Percentiles rank a stretch among this genome's conserved stretches.
These are phyloP conservation scores for Geranomyces variabilis DNA, from an alignment of 192 early-diverging fungal species.

Conservation along the genomic window DNA sequence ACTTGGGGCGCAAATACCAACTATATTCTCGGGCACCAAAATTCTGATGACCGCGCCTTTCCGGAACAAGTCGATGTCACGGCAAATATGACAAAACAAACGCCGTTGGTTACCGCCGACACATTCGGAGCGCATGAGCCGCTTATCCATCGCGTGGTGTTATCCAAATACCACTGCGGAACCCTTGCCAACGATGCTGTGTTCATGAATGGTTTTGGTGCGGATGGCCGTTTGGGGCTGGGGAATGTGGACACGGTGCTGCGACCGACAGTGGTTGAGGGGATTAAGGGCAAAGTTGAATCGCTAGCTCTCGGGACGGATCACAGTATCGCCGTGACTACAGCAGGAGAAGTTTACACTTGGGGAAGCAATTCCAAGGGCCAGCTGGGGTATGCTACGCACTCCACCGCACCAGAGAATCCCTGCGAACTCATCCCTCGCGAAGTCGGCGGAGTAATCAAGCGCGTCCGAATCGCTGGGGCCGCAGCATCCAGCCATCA, in stretches of 20 bases:
- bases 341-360: slow-evolving; percentile 60
- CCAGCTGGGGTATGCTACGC: slow-evolving; percentile 59
- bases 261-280: slow-evolving; percentile 48
- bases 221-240: slow-evolving; percentile 68
- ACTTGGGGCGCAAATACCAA: slow-evolving; percentile 78
- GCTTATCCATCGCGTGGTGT: slow-evolving; percentile 41
- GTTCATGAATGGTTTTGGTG: slow-evolving; percentile 70
- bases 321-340: slow-evolving; percentile 67
- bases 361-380: slow-evolving; percentile 68
- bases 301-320: slow-evolving; percentile 67
- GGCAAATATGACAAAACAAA: slow-evolving; percentile 33
- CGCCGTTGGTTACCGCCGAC: slow-evolving; percentile 29
- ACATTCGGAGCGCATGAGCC: slow-evolving; percentile 38
- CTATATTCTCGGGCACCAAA: slow-evolving; percentile 67
- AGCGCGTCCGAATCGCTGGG: slow-evolving; percentile 56
- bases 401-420: slow-evolving; percentile 42
- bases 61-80: slow-evolving; percentile 66
- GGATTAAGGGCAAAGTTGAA: slow-evolving; percentile 43
- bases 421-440: slow-evolving; percentile 48
- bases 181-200: slow-evolving; percentile 53
- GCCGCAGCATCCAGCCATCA: slow-evolving; percentile 73
- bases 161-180: slow-evolving; percentile 74
- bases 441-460: slow-evolving; percentile 58
- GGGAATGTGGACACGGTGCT: slow-evolving; percentile 64
- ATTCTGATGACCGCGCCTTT: slow-evolving; percentile 62